These are phyloP conservation scores for Fusarium xylarioides DNA, from an alignment of 2,329 filamentous ascomycete genomes.

Conservation along the genomic window DNA sequence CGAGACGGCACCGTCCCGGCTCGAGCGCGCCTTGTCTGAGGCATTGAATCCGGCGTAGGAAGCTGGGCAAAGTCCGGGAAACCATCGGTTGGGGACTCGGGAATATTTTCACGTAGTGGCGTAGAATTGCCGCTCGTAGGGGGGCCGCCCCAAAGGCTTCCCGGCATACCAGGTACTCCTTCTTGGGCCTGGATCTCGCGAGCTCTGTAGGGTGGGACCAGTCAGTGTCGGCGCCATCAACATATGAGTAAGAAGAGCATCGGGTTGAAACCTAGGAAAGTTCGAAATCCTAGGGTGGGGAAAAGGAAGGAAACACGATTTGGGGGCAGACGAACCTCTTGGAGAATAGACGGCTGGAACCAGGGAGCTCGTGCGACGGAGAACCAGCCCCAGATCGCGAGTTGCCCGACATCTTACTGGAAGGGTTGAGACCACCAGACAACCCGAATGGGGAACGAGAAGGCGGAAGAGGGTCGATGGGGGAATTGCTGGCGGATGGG, in stretches of 20 bases:
- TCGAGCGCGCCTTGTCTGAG: conserved; percentile 80
- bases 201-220: conserved; percentile 66
- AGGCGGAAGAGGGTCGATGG: conserved; percentile 73
- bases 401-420: conserved; percentile 66
- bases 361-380: conserved; percentile 88
- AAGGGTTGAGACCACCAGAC: conserved; percentile 67
- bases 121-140: conserved; percentile 97
- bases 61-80: conserved; percentile 89
- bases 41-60: conserved; percentile 70
- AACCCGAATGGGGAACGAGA: conserved; percentile 79
- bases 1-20: conserved; percentile 96
- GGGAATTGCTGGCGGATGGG: conserved; percentile 82
- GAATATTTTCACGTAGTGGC: conserved; percentile 94
- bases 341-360: conserved; percentile 80
- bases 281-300: conserved; percentile 8
- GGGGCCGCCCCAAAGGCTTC: conserved; percentile 90
- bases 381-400: conserved; percentile 89
- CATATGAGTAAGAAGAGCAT: neutral
- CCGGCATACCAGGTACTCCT: conserved; percentile 74
- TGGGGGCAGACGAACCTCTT: conserved; percentile 76
- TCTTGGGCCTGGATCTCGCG: conserved; percentile 98
- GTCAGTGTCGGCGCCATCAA: conserved; percentile 22
- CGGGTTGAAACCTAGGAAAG: neutral
- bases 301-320: conserved; percentile 1
- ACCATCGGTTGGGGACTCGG: conserved; percentile 94